These are phyloP conservation scores for Nannochloris sp. DNA, from an alignment of 139 green algal genomes.

Conservation along the genomic window DNA sequence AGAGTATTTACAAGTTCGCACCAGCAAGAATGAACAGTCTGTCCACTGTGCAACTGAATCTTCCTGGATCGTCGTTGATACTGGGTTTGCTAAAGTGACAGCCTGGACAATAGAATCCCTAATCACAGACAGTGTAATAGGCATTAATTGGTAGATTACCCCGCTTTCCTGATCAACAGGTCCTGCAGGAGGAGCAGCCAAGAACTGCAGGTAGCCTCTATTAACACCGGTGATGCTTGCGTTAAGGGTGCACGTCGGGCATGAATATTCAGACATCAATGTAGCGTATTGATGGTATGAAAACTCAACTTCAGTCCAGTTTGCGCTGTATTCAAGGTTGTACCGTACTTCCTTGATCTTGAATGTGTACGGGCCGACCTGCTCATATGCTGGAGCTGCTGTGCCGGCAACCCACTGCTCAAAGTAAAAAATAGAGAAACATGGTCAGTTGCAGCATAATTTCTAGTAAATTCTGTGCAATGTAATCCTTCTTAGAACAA, in stretches of 20 bases:
- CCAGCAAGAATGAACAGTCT: neutral
- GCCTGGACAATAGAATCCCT: neutral
- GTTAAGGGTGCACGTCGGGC: conserved; percentile 20
- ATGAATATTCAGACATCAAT: neutral
- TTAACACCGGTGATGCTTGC: conserved; percentile 22
- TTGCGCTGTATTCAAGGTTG: conserved; percentile 16
- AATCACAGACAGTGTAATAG: neutral
- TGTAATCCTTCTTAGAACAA: no score
- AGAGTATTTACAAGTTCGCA: neutral
- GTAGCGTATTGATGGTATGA: conserved; percentile 16
- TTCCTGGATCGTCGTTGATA: neutral
- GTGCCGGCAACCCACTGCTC: conserved; percentile 7
- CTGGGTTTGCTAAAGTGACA: neutral
- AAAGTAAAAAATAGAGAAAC: neutral
- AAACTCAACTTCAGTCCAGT: conserved; percentile 25
- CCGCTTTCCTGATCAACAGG: neutral
- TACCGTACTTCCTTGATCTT: conserved; percentile 16
- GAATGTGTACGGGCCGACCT: conserved; percentile 34
- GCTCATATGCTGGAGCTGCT: conserved; percentile 14
- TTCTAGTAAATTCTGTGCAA: no score
- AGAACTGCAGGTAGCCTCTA: conserved; percentile 13
- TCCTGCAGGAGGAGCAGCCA: neutral
- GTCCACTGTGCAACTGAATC: conserved; percentile 1
- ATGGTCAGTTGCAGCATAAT: no score
- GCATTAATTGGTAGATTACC: conserved; percentile 1